phyloP scores from a whole-genome alignment of 106 monocot species.

The Dendrobium chrysotoxum region DNA sequence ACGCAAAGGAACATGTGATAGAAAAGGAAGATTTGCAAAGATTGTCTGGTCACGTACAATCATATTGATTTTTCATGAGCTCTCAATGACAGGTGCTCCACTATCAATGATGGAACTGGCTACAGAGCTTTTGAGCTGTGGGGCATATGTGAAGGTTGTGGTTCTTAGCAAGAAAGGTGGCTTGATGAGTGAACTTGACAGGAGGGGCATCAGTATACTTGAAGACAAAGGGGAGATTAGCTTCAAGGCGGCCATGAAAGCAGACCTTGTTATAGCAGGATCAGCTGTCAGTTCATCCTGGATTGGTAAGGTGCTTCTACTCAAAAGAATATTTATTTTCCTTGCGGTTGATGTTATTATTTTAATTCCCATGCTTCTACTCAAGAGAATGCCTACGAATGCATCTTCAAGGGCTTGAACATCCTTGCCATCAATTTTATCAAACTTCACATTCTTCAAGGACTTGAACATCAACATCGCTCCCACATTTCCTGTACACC shows the following conservation, averaged over 20 bases:
- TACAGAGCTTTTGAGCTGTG: conserved; percentile 82
- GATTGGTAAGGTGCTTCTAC: conserved; percentile 57
- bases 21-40: conserved; percentile 51
- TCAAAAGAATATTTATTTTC: neutral
- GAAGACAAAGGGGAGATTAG: conserved; percentile 59
- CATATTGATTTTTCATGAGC: conserved; percentile 86
- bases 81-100: conserved; percentile 95
- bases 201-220: conserved; percentile 74
- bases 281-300: conserved; percentile 92
- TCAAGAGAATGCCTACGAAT: neutral
- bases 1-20: conserved; percentile 60
- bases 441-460: neutral
- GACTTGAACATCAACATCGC: neutral
- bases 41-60: conserved; percentile 65
- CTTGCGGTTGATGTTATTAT: neutral
- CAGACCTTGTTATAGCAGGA: conserved; percentile 83
- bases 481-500: neutral
- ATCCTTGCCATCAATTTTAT: neutral
- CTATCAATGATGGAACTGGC: conserved; percentile 96
- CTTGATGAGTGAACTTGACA: conserved; percentile 62
- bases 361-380: neutral
- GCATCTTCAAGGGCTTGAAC: neutral
- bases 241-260: conserved; percentile 70
- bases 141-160: conserved; percentile 62
- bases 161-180: conserved; percentile 83